Conservation (phyloP, 164 flowering plant genomes). For the Stephania yunnanensis region DNA sequence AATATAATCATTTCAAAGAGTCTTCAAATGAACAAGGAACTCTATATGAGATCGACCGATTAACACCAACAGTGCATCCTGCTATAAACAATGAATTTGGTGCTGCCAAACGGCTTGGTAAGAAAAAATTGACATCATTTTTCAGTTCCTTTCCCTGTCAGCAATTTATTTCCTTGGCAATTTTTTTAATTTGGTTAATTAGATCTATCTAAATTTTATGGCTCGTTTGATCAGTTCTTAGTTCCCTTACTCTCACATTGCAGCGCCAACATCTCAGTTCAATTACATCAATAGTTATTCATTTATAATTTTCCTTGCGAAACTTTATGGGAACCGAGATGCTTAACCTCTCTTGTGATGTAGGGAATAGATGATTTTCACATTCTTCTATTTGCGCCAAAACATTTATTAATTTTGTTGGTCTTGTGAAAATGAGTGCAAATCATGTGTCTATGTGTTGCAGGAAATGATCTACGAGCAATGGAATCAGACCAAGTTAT, state of each 20-base stretch:
- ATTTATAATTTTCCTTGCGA: not conserved
- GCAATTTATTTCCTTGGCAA: not conserved
- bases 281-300: not conserved
- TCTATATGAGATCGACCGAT: not conserved
- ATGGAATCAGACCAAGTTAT: slow-evolving; percentile 18
- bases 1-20: slow-evolving; percentile 9
- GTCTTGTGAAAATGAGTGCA: not conserved
- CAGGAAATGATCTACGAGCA: slow-evolving; percentile 32
- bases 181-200: not conserved
- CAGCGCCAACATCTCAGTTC: not conserved
- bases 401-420: not conserved
- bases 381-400: not conserved
- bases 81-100: slow-evolving; percentile 17
- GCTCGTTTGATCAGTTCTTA: not conserved
- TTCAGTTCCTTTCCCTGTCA: not conserved
- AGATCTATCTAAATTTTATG: not conserved
- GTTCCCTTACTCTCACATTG: not conserved
- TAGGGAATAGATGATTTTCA: not conserved
- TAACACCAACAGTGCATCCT: slow-evolving; percentile 11
- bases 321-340: not conserved
- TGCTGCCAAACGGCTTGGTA: slow-evolving; percentile 12
- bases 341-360: not conserved
- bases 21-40: not conserved
- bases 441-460: not conserved
- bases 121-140: slow-evolving; percentile 1